A percentile compares a stretch with the other conserved stretches of the same genome.
phyloP scores from a whole-genome alignment of 108 stramenopile species.

The Phaeodactylum tricornutum region DNA sequence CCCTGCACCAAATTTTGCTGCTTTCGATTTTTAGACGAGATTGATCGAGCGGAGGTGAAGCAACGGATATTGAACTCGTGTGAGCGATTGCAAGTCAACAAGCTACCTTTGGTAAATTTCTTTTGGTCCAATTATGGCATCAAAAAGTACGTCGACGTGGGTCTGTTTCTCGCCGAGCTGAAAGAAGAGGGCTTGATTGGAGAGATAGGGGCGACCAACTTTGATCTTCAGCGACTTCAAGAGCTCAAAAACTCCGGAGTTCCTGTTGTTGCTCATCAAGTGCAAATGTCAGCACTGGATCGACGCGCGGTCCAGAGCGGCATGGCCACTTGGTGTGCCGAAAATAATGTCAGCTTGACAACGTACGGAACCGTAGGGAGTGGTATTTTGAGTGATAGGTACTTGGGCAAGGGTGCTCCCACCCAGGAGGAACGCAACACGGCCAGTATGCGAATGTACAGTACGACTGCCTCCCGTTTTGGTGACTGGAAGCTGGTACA shows the following conservation, averaged over 20 bases:
- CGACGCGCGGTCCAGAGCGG: slow-evolving; percentile 36
- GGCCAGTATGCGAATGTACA: slow-evolving; percentile 40
- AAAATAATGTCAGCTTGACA: slow-evolving; percentile 31
- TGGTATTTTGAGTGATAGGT: slow-evolving; percentile 32
- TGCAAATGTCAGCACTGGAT: slow-evolving; percentile 42
- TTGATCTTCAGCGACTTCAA: slow-evolving; percentile 34
- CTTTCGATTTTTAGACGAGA: slow-evolving; percentile 35
- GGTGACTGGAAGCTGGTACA: slow-evolving; percentile 44
- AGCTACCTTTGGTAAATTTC: slow-evolving; percentile 31
- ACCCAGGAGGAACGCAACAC: slow-evolving; percentile 16
- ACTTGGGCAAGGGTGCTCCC: slow-evolving; percentile 22
- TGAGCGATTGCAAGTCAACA: slow-evolving; percentile 28
- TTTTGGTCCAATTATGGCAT: slow-evolving; percentile 38
- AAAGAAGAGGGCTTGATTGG: slow-evolving; percentile 44
- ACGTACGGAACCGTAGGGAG: slow-evolving; percentile 42
- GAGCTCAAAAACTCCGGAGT: slow-evolving; percentile 39
- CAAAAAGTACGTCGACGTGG: slow-evolving; percentile 36
- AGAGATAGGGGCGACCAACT: slow-evolving; percentile 50
- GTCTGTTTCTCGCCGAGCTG: slow-evolving; percentile 31
- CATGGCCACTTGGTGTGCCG: slow-evolving; percentile 39
- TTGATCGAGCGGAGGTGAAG: slow-evolving; percentile 29
- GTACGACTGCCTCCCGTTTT: slow-evolving; percentile 28
- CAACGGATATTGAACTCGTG: slow-evolving; percentile 21
- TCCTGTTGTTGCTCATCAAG: slow-evolving; percentile 33
- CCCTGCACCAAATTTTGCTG: slow-evolving; percentile 45